Percentiles rank a stretch among this genome's conserved stretches.
Conservation (phyloP, 2,329 filamentous ascomycete species). For the Microcyclospora tardicrescens region DNA sequence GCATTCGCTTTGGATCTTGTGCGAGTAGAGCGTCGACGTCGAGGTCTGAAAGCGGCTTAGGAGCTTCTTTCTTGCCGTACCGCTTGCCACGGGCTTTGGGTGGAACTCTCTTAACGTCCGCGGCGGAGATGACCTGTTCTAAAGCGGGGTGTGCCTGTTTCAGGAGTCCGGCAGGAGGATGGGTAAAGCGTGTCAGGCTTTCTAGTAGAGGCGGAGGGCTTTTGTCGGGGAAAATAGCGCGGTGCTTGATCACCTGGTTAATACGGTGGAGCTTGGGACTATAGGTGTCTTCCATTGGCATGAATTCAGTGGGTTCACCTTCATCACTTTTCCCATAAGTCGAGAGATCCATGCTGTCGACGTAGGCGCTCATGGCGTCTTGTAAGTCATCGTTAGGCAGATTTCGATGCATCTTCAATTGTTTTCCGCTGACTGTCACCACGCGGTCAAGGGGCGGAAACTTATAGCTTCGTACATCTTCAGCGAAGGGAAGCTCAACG, state of each 20-base stretch:
- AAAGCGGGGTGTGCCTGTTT: slow-evolving; percentile 45
- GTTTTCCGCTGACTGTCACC: slow-evolving; percentile 72
- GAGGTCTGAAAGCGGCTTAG: slow-evolving; percentile 79
- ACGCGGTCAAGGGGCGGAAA: slow-evolving; percentile 85
- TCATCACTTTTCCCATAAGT: slow-evolving; percentile 59
- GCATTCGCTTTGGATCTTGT: slow-evolving; percentile 32
- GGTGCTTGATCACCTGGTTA: slow-evolving; percentile 69
- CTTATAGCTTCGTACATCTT: slow-evolving; percentile 79
- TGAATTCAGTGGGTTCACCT: slow-evolving; percentile 54
- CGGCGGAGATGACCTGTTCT: slow-evolving; percentile 50
- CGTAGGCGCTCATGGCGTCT: slow-evolving; percentile 77
- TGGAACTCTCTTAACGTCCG: slow-evolving; percentile 63
- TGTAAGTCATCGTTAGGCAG: slow-evolving; percentile 63
- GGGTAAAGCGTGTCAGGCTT: slow-evolving; percentile 58
- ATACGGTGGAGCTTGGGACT: slow-evolving; percentile 80
- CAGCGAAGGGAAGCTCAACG: slow-evolving; percentile 79
- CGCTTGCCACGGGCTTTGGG: slow-evolving; percentile 41
- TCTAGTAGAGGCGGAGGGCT: slow-evolving; percentile 49
- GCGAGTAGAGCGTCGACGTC: slow-evolving; percentile 73
- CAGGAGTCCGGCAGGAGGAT: slow-evolving; percentile 55
- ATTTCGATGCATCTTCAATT: slow-evolving; percentile 68
- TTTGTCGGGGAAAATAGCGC: slow-evolving; percentile 61
- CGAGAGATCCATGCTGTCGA: slow-evolving; percentile 84
- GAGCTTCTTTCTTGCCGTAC: slow-evolving; percentile 44
- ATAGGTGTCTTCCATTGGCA: slow-evolving; percentile 67